These are phyloP conservation scores for Linum trigynum DNA, from an alignment of 345 rosid genomes.

Conservation along the genomic window DNA sequence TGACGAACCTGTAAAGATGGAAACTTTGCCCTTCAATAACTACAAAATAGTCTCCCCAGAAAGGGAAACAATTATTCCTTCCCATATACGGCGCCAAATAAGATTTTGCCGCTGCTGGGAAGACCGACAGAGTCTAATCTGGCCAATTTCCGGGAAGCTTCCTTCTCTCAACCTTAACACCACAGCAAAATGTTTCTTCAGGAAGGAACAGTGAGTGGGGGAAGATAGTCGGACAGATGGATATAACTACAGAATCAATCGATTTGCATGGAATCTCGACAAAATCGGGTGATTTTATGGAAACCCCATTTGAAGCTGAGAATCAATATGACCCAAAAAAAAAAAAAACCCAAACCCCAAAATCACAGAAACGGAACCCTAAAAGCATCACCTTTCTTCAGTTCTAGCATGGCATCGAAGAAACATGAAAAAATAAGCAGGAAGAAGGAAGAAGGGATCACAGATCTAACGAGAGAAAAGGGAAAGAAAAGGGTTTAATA, in stretches of 20 bases:
- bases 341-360: too few relatives aligned
- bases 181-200: not conserved
- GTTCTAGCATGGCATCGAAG: not conserved
- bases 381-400: too few relatives aligned
- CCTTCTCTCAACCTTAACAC: not conserved
- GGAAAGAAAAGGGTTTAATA: too few relatives aligned
- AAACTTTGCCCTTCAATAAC: constrained; percentile 4
- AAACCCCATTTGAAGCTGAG: constrained; percentile 7
- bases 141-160: not conserved
- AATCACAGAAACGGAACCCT: too few relatives aligned
- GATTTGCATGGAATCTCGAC: not conserved
- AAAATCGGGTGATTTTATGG: constrained; percentile 9
- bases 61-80: constrained; percentile 15
- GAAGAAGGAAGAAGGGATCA: too few relatives aligned
- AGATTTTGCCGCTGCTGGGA: too few relatives aligned
- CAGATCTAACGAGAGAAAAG: too few relatives aligned
- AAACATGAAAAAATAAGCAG: not conserved
- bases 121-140: too few relatives aligned
- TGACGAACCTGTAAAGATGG: constrained; percentile 17
- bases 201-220: not conserved
- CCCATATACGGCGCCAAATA: too few relatives aligned
- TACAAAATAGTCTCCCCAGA: constrained; percentile 12
- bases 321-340: too few relatives aligned
- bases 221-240: not conserved
- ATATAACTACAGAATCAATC: too few relatives aligned